Evolutionary conservation across 805 yeast species (phyloP), one percentile per base, ranked within the genome.

Genomic region (Yamadazyma sp.): DNA sequence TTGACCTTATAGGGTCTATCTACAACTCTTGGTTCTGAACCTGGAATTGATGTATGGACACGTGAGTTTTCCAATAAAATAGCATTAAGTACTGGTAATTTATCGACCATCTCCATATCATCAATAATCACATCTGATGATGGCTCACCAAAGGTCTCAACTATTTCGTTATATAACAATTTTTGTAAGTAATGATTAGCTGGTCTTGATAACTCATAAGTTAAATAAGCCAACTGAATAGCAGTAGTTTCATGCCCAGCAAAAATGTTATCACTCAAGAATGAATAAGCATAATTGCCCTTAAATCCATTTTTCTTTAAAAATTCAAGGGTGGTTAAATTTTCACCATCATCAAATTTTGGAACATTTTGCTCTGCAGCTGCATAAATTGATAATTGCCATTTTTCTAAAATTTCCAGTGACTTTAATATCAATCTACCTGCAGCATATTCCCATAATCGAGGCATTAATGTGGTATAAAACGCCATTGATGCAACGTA

Each of bases 201-300:
- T 0, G 77, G 77, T 38, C 76, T 59, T 2, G 85, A 78, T 23
- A 81, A 50, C 48, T 79, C 78, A 60, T 75, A 81, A 14, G 75
- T 62, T 34, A 76, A 56, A 50, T 73, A 82, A 0, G 85, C 64
- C 39, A 82, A 52, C n/a, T 80, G 77, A 5, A 77, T 69, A 0
- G 83, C 86, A 1, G 85, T 80, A 4, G 89, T 82, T 49, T 81
- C 83, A 50, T 82, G 88, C 3, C 89, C 89, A 0, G 89, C 89
- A 30, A 82, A 80, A 24, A 81, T 68, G 51, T 82, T 86, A 49
- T 82, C 89, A 29, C 73, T 55, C 13, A 67, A 42, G 38, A 65
- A 62, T 1, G 69, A 55, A 45, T 65, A 66, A 2, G 72, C 71
- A 30, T 52, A 38, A 21, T 52, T 48, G 3, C 65, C 68, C 5